Evolutionary conservation across 2,329 filamentous ascomycete genomes (phyloP).

Genomic region (Pseudofabraea citricarpa): DNA sequence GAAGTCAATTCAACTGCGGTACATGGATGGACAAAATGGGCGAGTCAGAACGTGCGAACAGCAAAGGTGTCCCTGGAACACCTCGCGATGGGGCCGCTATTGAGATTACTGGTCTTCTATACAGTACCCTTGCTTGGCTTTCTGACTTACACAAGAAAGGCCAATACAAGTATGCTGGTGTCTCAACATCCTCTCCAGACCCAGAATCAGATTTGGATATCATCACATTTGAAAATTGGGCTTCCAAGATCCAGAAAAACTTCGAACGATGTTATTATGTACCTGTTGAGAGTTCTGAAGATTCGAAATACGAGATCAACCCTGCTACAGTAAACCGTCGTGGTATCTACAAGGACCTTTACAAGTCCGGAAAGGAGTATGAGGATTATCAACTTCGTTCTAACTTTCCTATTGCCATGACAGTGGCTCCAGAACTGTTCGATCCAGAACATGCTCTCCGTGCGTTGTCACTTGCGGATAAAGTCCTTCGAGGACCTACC

Average conservation of each 20-base stretch:
- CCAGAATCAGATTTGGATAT: constrained; percentile 37
- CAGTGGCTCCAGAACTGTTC: constrained; percentile 86
- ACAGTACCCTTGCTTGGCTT: constrained; percentile 84
- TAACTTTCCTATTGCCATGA: constrained; percentile 96
- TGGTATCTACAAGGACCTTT: constrained; percentile 97
- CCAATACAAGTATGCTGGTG: constrained; percentile 67
- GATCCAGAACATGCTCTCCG: constrained; percentile 70
- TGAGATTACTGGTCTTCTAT: constrained; percentile 90
- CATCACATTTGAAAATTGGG: constrained; percentile 76
- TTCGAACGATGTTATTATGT: constrained; percentile 94
- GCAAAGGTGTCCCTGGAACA: constrained; percentile 92
- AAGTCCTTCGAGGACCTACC: constrained; percentile 74
- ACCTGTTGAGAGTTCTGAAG: constrained; percentile 64
- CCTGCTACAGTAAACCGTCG: constrained; percentile 75
- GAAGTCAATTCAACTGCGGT: constrained; percentile 90
- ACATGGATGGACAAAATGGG: constrained; percentile 99
- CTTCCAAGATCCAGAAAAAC: constrained; percentile 70
- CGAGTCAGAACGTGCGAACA: constrained; percentile 86
- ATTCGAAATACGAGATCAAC: constrained; percentile 76
- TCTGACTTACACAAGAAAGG: constrained; percentile 60
- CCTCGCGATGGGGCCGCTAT: constrained; percentile 92
- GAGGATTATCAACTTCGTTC: constrained; percentile 95
- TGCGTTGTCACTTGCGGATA: constrained; percentile 76
- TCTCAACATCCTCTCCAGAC: constrained; percentile 55
- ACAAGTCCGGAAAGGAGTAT: constrained; percentile 89